Percentiles rank a stretch among this genome's conserved stretches.
These are phyloP conservation scores for Deuterostichococcus epilithicus DNA, from an alignment of 139 green algal genomes.

Conservation along the genomic window DNA sequence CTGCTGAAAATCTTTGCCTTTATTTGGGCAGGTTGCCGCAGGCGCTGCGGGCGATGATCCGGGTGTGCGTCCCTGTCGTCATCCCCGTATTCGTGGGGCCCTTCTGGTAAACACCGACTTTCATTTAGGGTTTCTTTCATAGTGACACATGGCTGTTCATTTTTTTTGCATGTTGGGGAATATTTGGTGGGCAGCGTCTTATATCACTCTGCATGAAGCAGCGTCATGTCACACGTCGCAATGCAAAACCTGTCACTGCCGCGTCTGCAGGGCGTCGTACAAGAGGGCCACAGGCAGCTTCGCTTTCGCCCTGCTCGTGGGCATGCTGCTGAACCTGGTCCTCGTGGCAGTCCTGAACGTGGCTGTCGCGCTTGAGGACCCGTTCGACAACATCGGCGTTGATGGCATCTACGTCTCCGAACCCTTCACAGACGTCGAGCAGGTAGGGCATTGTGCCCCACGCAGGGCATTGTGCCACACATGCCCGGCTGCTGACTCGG, in stretches of 20 bases:
- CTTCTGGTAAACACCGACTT: constrained; percentile 49
- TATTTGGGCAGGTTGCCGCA: constrained; percentile 19
- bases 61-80: constrained; percentile 47
- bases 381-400: constrained; percentile 56
- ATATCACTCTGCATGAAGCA: too few species aligned
- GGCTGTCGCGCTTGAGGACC: constrained; percentile 48
- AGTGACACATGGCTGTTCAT: too few species aligned
- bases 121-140: too few species aligned
- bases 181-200: constrained; percentile 26
- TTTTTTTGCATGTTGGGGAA: too few species aligned
- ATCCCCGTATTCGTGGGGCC: constrained; percentile 57
- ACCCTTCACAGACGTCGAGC: constrained; percentile 42
- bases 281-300: constrained; percentile 23
- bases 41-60: constrained; percentile 7
- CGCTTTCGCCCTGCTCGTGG: constrained; percentile 43
- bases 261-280: neutral
- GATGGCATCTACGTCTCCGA: constrained; percentile 55
- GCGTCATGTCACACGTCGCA: too few species aligned
- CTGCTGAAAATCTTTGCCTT: neutral
- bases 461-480: too few species aligned
- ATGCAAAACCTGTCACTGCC: too few species aligned
- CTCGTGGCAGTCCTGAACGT: constrained; percentile 45
- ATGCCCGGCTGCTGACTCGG: neutral
- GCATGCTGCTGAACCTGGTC: constrained; percentile 31
- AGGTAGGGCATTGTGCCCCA: too few species aligned